phyloP scores from a whole-genome alignment of 495 filamentous ascomycete genomes.

The Podospora fimiseda region DNA sequence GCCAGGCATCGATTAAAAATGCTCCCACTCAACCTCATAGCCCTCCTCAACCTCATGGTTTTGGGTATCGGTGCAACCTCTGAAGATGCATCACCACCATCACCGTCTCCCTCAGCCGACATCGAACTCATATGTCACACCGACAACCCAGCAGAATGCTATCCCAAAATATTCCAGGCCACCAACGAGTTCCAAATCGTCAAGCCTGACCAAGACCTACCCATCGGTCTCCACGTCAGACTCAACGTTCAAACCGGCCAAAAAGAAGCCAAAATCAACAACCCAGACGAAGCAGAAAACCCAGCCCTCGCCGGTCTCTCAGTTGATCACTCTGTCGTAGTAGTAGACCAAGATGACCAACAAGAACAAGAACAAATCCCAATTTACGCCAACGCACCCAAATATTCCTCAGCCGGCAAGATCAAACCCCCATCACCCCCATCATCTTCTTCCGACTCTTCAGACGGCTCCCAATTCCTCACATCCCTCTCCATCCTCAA shows the following conservation, averaged over 20 bases:
- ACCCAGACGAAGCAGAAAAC: conserved; percentile 40
- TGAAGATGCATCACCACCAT: conserved; percentile 13
- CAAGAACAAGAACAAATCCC: conserved; percentile 12
- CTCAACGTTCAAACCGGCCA: conserved; percentile 56
- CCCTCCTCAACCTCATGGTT: conserved; percentile 19
- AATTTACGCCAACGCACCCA: conserved; percentile 35
- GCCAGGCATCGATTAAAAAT: conserved; percentile 12
- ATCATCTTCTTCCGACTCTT: not conserved
- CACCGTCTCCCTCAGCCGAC: conserved; percentile 25
- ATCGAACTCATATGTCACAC: conserved; percentile 59
- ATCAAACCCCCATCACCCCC: conserved; percentile 40
- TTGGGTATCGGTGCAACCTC: conserved; percentile 21
- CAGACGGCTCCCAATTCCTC: conserved; percentile 30
- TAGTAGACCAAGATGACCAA: conserved; percentile 32
- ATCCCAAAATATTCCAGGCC: conserved; percentile 55
- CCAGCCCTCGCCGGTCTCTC: conserved; percentile 39
- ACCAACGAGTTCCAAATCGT: conserved; percentile 57
- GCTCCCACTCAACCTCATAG: conserved; percentile 20
- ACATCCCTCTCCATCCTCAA: conserved; percentile 41
- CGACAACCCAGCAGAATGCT: conserved; percentile 51
- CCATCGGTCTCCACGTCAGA: conserved; percentile 56
- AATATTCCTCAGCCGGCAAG: conserved; percentile 45
- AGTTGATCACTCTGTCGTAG: conserved; percentile 40
- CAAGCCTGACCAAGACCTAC: conserved; percentile 57
- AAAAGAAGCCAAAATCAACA: conserved; percentile 57